These are phyloP conservation scores for Tetradesmus lagerheimii DNA, from an alignment of 139 green algal species.

Conservation along the genomic window DNA sequence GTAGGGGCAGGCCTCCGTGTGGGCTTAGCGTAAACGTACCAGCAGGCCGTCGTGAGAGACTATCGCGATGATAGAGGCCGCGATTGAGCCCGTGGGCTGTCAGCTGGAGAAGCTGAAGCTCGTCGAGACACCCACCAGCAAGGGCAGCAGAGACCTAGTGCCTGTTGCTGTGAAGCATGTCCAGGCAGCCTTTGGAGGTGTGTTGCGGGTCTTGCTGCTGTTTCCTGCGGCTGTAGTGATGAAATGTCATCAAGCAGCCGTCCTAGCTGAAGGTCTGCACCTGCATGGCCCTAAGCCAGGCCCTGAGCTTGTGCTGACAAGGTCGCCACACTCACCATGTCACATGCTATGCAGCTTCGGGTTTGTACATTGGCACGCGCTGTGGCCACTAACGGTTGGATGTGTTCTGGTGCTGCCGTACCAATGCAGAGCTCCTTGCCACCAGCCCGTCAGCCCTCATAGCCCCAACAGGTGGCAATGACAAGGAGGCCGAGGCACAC, in stretches of 20 bases:
- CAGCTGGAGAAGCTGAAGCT: conserved; percentile 13
- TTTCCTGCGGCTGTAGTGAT: neutral
- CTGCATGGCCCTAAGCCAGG: no score
- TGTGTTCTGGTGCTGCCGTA: neutral
- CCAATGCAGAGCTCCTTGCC: conserved; percentile 31
- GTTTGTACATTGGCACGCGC: neutral
- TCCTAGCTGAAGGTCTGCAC: no score
- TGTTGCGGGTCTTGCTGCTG: neutral
- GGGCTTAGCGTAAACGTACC: neutral
- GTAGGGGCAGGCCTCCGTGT: neutral
- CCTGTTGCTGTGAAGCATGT: conserved; percentile 24
- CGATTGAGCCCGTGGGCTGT: neutral
- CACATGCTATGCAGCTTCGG: no score
- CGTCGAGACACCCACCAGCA: neutral
- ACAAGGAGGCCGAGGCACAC: conserved; percentile 47
- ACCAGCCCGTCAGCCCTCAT: conserved; percentile 31
- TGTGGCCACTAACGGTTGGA: no score
- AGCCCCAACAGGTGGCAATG: neutral
- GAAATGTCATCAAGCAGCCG: no score
- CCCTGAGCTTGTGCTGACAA: no score
- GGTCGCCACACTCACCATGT: neutral
- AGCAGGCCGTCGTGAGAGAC: neutral
- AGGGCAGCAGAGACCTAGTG: neutral
- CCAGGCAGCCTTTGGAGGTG: conserved; percentile 44
- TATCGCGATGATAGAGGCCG: neutral